Base-by-base conservation (phyloP, 1,139 yeast genomes). In the Suhomyces guaymorum region DNA sequence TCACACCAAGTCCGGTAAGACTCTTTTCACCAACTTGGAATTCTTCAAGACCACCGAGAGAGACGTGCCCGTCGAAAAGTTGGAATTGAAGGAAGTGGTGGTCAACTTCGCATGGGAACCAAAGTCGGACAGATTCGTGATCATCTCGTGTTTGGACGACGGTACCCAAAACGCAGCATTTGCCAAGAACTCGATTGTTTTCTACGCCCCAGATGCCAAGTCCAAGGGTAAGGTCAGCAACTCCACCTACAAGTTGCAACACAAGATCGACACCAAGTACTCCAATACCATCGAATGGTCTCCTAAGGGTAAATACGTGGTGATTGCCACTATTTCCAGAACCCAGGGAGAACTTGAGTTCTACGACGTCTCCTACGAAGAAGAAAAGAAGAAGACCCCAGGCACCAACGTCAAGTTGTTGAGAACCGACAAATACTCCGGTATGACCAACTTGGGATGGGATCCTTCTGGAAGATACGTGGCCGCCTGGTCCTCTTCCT, bases 71-170 rank as follows among this genome's bases (percentile, higher is more conserved):
- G 96, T 90, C 44, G 97, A 90, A 60, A 92, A 88, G 52, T 73
- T 92, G 49, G 99, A 94, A 65, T 75, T 90, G 56, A 88, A 88
- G 66, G 97, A 94, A 46, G 83, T 87, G 41, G 90, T 89, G 32
- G 67, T 85, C 42, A 84, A 83, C 60, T 86, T 94, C 64, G 90
- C 89, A 37, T 94, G 97, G 97, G 98, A 94, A 67, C 97, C 98
- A 53, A 78, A 74, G 51, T 82, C 94, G 19, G 92, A 87, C 57
- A 77, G 96, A 59, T 90, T 92, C 52, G 80, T 86, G 42, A 77
- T 84, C 35, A 81, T 92, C 52, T 80, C 95, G 21, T 69, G 79
- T 48, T 75, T 79, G 46, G 82, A 76, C 45, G 75, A 69, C 48
- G 80, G 80, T 43, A 70, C 71, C 44, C 73, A 73, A 53, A 83